phyloP scores from a whole-genome alignment of 768 basidiomycete genomes.

The Naganishia vishniacii region DNA sequence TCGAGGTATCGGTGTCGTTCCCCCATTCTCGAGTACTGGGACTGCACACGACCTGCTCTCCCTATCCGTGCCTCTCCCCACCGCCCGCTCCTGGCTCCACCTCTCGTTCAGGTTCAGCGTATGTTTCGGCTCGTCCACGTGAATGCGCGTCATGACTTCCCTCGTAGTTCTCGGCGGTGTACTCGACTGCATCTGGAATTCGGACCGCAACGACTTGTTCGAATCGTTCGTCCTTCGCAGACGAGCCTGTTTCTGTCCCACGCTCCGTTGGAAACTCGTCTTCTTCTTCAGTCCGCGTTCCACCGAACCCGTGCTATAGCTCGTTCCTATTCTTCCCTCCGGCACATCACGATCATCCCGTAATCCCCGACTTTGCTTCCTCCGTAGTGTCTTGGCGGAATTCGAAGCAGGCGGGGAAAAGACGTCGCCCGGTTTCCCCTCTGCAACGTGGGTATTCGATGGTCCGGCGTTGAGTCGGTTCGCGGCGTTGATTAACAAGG shows the following conservation, averaged over 20 bases:
- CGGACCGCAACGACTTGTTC: background rate
- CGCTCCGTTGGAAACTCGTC: constrained; percentile 10
- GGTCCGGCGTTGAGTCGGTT: constrained; percentile 1
- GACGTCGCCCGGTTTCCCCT: background rate
- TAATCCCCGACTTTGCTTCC: constrained; percentile 13
- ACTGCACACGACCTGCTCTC: background rate
- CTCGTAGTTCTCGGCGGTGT: no score
- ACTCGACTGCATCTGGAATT: background rate
- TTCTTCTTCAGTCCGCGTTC: constrained; percentile 5
- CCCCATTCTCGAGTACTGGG: background rate
- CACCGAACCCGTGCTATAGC: background rate
- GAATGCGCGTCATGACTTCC: no score
- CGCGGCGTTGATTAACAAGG: background rate
- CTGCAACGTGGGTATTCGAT: background rate
- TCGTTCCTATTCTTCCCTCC: no score
- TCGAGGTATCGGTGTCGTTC: background rate
- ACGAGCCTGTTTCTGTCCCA: background rate
- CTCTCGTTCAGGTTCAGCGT: no score
- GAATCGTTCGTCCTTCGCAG: constrained; percentile 7
- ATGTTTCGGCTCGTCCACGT: no score
- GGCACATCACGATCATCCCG: background rate
- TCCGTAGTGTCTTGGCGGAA: background rate
- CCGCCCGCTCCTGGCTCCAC: background rate
- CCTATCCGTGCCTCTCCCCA: background rate
- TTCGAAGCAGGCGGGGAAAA: background rate